Base-by-base conservation (phyloP, 139 green algal species). In the Chlamydomonas sp. region DNA sequence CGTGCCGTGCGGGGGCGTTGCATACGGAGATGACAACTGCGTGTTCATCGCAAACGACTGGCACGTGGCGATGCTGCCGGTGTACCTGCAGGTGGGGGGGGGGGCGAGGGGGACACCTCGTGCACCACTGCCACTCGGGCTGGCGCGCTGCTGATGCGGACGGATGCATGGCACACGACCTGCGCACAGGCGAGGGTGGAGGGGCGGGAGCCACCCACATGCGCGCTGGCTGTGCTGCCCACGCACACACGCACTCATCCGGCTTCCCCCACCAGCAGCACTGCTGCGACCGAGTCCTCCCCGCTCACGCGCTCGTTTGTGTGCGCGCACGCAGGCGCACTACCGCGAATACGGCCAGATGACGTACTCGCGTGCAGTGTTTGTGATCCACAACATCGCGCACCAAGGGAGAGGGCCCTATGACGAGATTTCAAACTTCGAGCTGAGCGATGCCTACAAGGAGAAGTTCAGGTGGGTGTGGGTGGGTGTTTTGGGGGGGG, bases 301-400 rank as follows among this genome's bases (percentile, higher is more conserved):
- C n/a, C n/a, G n/a, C n/a, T n/a, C n/a, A n/a, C n/a, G n/a, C n/a
- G n/a, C n/a, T n/a, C n/a, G n/a, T n/a, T n/a, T 54, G 16, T 20
- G 20, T 54, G 16, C 43, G 24, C 20, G 26, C 39, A n/a, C 47
- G 2, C 90, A 97, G 90, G 94, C 87, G 3, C 92, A 97, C 79
- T 98, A 98, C 82, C 84, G 92, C n/a, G 93, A 97, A 72, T 82
- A 96, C 64, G 90, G 85, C 50, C 83, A 98, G 80, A 90, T 96
- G 82, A 82, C 84, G 70, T 97, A 88, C 69, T 83, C 92, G 1
- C 89, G 94, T 47, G 87, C 82, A 28, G 66, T 92, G 48, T 84
- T 95, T 64, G 84, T 96, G 1, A 83, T 96, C 62, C 92, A 97
- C 85, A 97, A 97, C 82, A 91, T 97, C 67, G 90, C 92, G 20